Conservation (phyloP, 257 asterid species). For the Salvia rosmarinus region DNA sequence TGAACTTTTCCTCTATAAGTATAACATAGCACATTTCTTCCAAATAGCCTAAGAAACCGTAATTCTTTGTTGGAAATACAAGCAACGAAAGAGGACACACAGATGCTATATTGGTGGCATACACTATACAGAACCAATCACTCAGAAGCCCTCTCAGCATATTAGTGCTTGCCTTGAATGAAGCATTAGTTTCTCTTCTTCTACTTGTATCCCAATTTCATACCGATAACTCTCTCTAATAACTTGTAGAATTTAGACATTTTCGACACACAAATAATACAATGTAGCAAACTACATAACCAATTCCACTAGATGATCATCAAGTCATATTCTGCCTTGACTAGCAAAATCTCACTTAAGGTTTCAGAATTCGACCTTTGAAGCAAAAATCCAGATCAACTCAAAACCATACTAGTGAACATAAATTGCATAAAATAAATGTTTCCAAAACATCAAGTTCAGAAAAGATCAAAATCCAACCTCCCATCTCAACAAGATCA, state of each 20-base stretch:
- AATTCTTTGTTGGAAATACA: background rate
- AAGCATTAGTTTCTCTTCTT: background rate
- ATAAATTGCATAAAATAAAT: background rate
- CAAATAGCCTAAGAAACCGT: background rate
- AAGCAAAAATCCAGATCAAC: slow-evolving; percentile 30
- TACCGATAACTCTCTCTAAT: background rate
- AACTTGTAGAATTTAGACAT: background rate
- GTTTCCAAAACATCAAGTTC: background rate
- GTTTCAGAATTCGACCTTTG: background rate
- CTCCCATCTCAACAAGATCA: background rate
- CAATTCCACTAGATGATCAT: slow-evolving; percentile 12
- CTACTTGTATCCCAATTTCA: background rate
- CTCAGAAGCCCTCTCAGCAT: background rate
- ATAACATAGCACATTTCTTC: background rate
- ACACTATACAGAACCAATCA: background rate
- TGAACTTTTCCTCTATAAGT: background rate
- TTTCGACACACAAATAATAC: slow-evolving; percentile 2
- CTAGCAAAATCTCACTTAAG: background rate
- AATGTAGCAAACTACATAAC: too few species aligned
- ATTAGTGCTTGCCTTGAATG: background rate
- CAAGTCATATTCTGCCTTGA: background rate
- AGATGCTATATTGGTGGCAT: background rate
- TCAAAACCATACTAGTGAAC: background rate
- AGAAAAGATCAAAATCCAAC: slow-evolving; percentile 20
- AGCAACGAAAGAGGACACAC: background rate